phyloP scores from a whole-genome alignment of 202 grass and related monocot species.

The Brachypodium distachyon region DNA sequence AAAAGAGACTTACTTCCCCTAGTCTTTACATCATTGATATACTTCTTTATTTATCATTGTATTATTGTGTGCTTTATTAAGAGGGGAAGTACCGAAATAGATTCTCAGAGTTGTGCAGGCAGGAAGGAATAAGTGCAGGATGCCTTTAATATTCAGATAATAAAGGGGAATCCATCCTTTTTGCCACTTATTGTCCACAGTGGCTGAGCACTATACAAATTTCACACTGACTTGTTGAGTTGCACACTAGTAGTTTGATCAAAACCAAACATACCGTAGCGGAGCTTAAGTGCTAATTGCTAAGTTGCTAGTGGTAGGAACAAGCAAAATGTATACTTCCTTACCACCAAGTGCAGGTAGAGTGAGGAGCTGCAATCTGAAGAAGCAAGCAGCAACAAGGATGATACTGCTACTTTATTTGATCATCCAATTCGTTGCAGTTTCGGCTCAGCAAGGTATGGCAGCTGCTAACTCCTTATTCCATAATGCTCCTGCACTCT shows the following conservation, averaged over 20 bases:
- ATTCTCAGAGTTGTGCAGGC: constrained; percentile 7
- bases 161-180: background rate
- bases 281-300: background rate
- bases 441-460: constrained; percentile 7
- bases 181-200: background rate
- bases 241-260: background rate
- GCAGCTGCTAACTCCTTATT: background rate
- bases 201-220: background rate
- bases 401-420: constrained; percentile 8
- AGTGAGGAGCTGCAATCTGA: constrained; percentile 17
- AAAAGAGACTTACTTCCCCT: background rate
- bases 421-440: background rate
- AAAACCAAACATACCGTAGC: background rate
- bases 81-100: background rate
- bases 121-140: constrained; percentile 15
- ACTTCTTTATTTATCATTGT: background rate
- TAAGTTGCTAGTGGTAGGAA: background rate
- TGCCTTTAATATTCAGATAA: constrained; percentile 18
- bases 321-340: constrained; percentile 9
- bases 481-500: background rate
- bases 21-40: background rate
- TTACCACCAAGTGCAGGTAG: constrained; percentile 22
- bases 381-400: constrained; percentile 9
- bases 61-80: constrained; percentile 6
- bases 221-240: background rate